These are phyloP conservation scores for Fagus crenata DNA, from an alignment of 306 rosid species.

Conservation along the genomic window DNA sequence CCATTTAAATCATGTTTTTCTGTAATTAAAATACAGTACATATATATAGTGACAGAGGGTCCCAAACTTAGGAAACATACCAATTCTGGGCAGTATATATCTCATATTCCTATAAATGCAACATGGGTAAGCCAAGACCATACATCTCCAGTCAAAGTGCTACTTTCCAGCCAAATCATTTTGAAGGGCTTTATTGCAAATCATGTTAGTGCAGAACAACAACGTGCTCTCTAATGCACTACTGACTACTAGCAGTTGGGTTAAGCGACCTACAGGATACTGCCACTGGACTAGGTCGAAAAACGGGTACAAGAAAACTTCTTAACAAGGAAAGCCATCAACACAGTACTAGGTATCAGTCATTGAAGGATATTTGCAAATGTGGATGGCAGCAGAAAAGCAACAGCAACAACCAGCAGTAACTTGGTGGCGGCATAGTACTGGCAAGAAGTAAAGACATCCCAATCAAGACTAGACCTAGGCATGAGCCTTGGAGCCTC, in stretches of 20 bases:
- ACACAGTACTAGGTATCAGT: too few species aligned
- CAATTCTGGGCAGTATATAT: neutral
- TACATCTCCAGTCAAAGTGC: neutral
- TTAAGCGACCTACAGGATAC: neutral
- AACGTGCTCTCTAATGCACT: neutral
- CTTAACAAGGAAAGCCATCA: too few species aligned
- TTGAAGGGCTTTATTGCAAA: neutral
- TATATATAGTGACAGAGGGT: neutral
- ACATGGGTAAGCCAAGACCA: neutral
- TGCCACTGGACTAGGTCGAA: neutral
- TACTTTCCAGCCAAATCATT: neutral
- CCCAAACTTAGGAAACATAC: neutral
- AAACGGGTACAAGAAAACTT: neutral
- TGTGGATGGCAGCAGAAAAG: neutral
- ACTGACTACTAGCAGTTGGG: neutral
- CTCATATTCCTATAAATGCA: neutral
- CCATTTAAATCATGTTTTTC: neutral
- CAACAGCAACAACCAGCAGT: neutral
- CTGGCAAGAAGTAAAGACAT: neutral
- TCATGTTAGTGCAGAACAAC: neutral
- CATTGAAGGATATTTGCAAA: too few species aligned
- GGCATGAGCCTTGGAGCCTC: neutral
- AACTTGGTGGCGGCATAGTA: neutral
- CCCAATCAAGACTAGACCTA: neutral
- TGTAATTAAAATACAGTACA: neutral